Conservation (phyloP, 2,329 filamentous ascomycete genomes). For the Alternaria arbusti region DNA sequence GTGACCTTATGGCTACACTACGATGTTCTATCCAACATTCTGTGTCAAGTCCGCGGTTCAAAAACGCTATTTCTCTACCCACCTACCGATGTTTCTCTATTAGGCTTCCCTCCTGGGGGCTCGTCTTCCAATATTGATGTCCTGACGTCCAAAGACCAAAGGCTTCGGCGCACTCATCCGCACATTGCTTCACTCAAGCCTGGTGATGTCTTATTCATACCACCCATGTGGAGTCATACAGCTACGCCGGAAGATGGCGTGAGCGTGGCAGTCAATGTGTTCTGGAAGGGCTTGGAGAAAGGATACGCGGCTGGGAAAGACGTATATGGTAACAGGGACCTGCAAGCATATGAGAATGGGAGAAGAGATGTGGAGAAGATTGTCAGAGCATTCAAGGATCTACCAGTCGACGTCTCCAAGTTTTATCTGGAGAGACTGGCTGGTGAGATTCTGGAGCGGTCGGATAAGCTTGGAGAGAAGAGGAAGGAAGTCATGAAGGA, state of each 20-base stretch:
- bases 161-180: slow-evolving; percentile 59
- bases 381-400: slow-evolving; percentile 64
- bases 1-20: slow-evolving; percentile 92
- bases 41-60: slow-evolving; percentile 76
- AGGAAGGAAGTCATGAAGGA: not conserved
- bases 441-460: slow-evolving; percentile 64
- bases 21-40: slow-evolving; percentile 87
- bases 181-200: slow-evolving; percentile 70
- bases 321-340: slow-evolving; percentile 86
- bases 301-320: slow-evolving; percentile 78
- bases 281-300: slow-evolving; percentile 74
- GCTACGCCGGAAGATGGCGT: slow-evolving; percentile 60
- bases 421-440: slow-evolving; percentile 79
- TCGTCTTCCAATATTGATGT: slow-evolving; percentile 82
- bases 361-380: slow-evolving; percentile 75
- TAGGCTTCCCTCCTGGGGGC: slow-evolving; percentile 76
- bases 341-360: slow-evolving; percentile 84
- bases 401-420: slow-evolving; percentile 70
- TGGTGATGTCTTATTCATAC: slow-evolving; percentile 81
- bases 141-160: slow-evolving; percentile 54
- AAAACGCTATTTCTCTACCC: slow-evolving; percentile 81
- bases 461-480: slow-evolving; percentile 25
- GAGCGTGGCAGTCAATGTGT: slow-evolving; percentile 86
- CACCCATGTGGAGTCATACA: slow-evolving; percentile 84
- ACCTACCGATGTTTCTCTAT: slow-evolving; percentile 71